Base-by-base conservation (phyloP, 179 eudicot genomes). In the Gypsophila paniculata region DNA sequence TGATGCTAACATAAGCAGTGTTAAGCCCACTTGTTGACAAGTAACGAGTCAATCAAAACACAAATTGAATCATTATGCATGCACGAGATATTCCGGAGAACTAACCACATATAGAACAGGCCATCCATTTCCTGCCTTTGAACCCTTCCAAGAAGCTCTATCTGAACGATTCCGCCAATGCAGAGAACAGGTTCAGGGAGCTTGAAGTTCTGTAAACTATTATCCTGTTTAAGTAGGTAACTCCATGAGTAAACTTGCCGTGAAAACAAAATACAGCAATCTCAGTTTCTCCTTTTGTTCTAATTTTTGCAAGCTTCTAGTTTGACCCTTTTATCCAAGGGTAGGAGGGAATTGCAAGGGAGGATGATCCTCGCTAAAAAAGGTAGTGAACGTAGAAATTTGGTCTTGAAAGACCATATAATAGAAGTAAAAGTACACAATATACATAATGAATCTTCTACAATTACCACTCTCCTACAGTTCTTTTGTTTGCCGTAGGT, bases 81-180 rank as follows among this genome's bases (percentile, higher is more conserved):
- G 38, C 10, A n/a, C 57, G 69, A 25, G 26, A 13, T 55, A 75
- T 11, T 36, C 22, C 55, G 46, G n/a, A 61, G 21, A 71, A 84
- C 95, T 84, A 2, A 91, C 98, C 98, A 91, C 76, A 88, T 83
- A 69, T 93, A 93, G 81, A 69, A 88, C 36, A 85, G 75, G 69
- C 78, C 88, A 82, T 93, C 98, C 79, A 77, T 81, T 77, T 84
- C 89, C 71, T 93, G 91, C 74, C 64, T 91, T 81, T 93, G 93
- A 82, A 86, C 86, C 76, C 93, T 83, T 51, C 97, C 96, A 72
- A 88, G 79, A 73, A 93, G 80, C 83, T 93, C 98, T 74, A 93
- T 77, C 86, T 85, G 93, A 78, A 93, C 34, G 62, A 76, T 82
- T 54, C 98, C 98, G 57, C 96, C 98, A 23, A 93, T 75, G 78